phyloP scores from a whole-genome alignment of 768 basidiomycete genomes.

The Tremella mesenterica region DNA sequence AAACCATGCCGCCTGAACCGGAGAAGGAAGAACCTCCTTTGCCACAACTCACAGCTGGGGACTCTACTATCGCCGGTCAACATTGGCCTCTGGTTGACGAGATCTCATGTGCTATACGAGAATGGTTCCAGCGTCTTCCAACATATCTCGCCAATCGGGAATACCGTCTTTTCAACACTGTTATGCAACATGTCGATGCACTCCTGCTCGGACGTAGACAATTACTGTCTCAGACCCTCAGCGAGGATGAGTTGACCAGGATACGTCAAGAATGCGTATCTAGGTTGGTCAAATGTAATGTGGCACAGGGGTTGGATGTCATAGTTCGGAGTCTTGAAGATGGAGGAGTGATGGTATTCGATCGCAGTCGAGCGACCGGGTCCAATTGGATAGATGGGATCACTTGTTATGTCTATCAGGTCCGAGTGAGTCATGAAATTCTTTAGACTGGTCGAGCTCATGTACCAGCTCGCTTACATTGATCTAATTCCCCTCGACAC shows the following conservation, averaged over 20 bases:
- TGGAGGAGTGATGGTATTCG: constrained; percentile 83
- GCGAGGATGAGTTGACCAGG: constrained; percentile 71
- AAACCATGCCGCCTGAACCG: constrained; percentile 2
- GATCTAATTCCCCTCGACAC: constrained; percentile 36
- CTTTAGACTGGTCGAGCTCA: neutral
- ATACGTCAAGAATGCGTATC: constrained; percentile 79
- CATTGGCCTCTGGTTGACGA: constrained; percentile 90
- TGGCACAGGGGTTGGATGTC: constrained; percentile 84
- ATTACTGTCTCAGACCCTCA: constrained; percentile 75
- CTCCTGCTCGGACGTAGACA: constrained; percentile 87
- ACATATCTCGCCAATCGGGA: constrained; percentile 81
- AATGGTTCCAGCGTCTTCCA: constrained; percentile 81
- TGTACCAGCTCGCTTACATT: constrained; percentile 39
- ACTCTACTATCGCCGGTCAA: constrained; percentile 77
- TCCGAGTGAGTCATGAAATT: constrained; percentile 24
- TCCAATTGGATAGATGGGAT: constrained; percentile 30
- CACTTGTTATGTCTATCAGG: constrained; percentile 64
- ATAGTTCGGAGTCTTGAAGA: constrained; percentile 92
- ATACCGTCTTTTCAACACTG: constrained; percentile 76
- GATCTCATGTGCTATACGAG: constrained; percentile 88
- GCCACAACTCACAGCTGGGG: constrained; percentile 88
- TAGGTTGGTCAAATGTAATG: constrained; percentile 76
- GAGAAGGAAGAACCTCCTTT: constrained; percentile 47
- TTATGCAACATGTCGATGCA: constrained; percentile 80
- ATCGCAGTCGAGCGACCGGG: constrained; percentile 59